Conservation (phyloP, 2,329 filamentous ascomycete genomes). For the Thelonectria discophora region DNA sequence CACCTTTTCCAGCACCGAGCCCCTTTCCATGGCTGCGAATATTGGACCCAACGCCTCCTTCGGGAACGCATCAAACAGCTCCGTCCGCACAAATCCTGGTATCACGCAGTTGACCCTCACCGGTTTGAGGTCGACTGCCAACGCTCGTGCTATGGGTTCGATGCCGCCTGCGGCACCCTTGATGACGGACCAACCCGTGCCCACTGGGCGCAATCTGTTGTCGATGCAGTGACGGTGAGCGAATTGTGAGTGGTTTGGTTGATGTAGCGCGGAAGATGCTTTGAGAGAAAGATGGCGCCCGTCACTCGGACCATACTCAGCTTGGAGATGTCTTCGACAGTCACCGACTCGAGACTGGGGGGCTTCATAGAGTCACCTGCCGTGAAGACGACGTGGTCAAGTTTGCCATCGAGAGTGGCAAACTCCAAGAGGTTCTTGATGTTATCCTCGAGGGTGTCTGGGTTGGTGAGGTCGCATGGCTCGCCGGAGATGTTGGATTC, state of each 20-base stretch:
- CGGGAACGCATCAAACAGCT: constrained; percentile 43
- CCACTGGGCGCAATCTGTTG: constrained; percentile 58
- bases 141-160: constrained; percentile 60
- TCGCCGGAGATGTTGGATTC: constrained; percentile 39
- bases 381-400: constrained; percentile 68
- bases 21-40: constrained; percentile 26
- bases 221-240: constrained; percentile 66
- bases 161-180: constrained; percentile 59
- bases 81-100: constrained; percentile 63
- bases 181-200: constrained; percentile 60
- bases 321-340: constrained; percentile 50
- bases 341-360: constrained; percentile 52
- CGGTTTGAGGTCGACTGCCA: constrained; percentile 71
- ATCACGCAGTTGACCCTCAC: constrained; percentile 70
- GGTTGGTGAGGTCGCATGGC: constrained; percentile 32
- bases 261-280: constrained; percentile 57
- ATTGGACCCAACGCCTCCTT: constrained; percentile 23
- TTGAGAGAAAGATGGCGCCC: constrained; percentile 60
- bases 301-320: constrained; percentile 61
- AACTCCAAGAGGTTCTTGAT: constrained; percentile 58
- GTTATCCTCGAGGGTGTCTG: constrained; percentile 47
- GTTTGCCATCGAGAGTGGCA: constrained; percentile 54
- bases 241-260: constrained; percentile 53
- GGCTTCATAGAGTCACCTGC: constrained; percentile 57
- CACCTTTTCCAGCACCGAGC: constrained; percentile 34